These are phyloP conservation scores for Aspergillus coremiiformis DNA, from an alignment of 495 filamentous ascomycete genomes.

Conservation along the genomic window DNA sequence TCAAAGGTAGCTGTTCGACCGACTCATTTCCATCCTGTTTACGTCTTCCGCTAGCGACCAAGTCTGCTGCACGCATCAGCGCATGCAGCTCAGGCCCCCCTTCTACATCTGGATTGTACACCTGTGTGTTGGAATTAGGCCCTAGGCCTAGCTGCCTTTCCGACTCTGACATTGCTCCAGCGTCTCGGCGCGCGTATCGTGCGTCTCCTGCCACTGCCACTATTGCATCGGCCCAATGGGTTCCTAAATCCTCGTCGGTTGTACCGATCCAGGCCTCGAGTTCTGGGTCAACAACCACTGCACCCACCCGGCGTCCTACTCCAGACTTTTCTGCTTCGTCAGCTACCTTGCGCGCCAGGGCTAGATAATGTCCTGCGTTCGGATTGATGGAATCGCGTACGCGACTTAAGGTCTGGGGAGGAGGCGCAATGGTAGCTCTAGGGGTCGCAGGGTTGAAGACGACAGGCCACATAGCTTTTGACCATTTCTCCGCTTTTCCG, in stretches of 20 bases:
- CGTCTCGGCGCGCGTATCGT: slow-evolving; percentile 52
- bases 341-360: slow-evolving; percentile 59
- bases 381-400: slow-evolving; percentile 49
- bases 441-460: slow-evolving; percentile 74
- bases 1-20: slow-evolving; percentile 17
- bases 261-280: slow-evolving; percentile 26
- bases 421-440: slow-evolving; percentile 31
- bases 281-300: slow-evolving; percentile 66
- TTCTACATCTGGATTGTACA: slow-evolving; percentile 28
- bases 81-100: slow-evolving; percentile 79
- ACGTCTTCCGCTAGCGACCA: slow-evolving; percentile 66
- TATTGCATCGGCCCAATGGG: slow-evolving; percentile 36
- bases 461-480: slow-evolving; percentile 73
- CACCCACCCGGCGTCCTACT: slow-evolving; percentile 64
- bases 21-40: slow-evolving; percentile 11
- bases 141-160: slow-evolving; percentile 15
- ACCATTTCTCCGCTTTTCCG: slow-evolving; percentile 70
- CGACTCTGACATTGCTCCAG: slow-evolving; percentile 23
- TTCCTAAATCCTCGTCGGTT: slow-evolving; percentile 12
- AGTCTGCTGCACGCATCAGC: slow-evolving; percentile 76
- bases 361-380: slow-evolving; percentile 52
- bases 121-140: slow-evolving; percentile 24
- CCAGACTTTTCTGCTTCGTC: slow-evolving; percentile 45
- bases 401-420: slow-evolving; percentile 52
- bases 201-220: slow-evolving; percentile 74